Base-by-base conservation (phyloP, 179 eudicot species). In the Actinidia polygama region DNA sequence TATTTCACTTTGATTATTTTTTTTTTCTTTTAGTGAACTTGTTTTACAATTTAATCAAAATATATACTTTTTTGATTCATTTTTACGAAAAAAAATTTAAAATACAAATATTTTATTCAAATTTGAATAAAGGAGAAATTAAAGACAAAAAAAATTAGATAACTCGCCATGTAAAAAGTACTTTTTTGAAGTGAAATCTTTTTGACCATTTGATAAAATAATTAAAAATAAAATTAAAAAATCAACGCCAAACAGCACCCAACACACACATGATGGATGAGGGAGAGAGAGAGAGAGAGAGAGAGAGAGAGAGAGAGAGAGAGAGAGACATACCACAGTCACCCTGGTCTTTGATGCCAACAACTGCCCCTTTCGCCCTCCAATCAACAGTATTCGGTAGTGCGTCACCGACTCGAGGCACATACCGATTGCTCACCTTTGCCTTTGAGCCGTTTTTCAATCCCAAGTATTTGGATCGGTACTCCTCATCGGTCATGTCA, bases 401-500 rank as follows among this genome's bases (percentile, higher is more conserved):
- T n/a, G 19, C 49, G 19, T 83, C 85, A 6, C 85, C 85, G 0
- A 7, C 78, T 10, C 21, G 44, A 40, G 59, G 61, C 24, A 6
- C 19, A 4, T 50, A 92, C 50, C 93, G 82, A 67, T 84, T 87
- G 59, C 86, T 83, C 79, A 74, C 66, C 80, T 49, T 18, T 70
- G 59, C 50, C 75, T 75, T 70, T 59, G 69, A 36, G 15, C 80
- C 86, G 36, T 59, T n/a, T 75, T 54, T 86, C 3, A 72, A 78
- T 12, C 89, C 86, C 76, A 89, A 36, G 55, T 70, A 87, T 85
- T 7, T 77, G n/a, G 81, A 24, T 59, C 90, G 77, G 77, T 85
- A 91, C 90, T 91, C 94, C 54, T 89, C 92, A 63, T 89, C 87
- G 53, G 88, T 87, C 83, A 91, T 66, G 83, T 88, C 94, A 1